These are phyloP conservation scores for Firmiana major DNA, from an alignment of 345 rosid genomes.

Conservation along the genomic window DNA sequence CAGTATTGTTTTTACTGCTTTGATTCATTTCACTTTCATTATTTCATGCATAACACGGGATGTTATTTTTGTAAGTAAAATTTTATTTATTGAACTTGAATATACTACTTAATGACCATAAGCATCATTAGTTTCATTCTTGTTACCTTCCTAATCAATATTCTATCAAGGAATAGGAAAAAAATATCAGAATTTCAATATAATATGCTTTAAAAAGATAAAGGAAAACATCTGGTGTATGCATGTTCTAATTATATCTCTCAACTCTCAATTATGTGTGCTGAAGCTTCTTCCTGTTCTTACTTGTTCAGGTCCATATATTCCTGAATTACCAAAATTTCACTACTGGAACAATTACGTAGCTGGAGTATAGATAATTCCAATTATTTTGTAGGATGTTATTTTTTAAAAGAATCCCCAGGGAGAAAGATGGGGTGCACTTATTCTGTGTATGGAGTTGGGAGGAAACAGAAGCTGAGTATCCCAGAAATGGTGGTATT, in stretches of 20 bases:
- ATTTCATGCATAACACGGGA: background rate
- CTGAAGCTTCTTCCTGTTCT: background rate
- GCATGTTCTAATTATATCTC: background rate
- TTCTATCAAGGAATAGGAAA: background rate
- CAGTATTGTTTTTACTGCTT: background rate
- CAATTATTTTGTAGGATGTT: slow-evolving; percentile 34
- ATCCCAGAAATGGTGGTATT: slow-evolving; percentile 59
- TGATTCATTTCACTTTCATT: slow-evolving; percentile 2
- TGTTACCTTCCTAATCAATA: background rate
- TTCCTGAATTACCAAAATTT: slow-evolving; percentile 2
- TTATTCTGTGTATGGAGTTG: slow-evolving; percentile 49
- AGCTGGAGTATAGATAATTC: slow-evolving; percentile 12
- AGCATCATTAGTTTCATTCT: background rate
- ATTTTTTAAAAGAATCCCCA: slow-evolving; percentile 20
- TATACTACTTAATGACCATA: background rate
- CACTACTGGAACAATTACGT: background rate
- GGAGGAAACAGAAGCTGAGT: slow-evolving; percentile 52
- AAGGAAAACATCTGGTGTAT: background rate
- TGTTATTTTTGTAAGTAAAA: background rate
- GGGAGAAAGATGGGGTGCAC: slow-evolving; percentile 68
- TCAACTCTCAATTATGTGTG: background rate
- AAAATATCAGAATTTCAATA: background rate
- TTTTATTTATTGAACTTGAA: background rate
- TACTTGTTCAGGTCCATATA: slow-evolving; percentile 12
- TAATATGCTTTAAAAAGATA: background rate